Base-by-base conservation (phyloP, 1,139 yeast genomes). In the Protomyces gravidus region DNA sequence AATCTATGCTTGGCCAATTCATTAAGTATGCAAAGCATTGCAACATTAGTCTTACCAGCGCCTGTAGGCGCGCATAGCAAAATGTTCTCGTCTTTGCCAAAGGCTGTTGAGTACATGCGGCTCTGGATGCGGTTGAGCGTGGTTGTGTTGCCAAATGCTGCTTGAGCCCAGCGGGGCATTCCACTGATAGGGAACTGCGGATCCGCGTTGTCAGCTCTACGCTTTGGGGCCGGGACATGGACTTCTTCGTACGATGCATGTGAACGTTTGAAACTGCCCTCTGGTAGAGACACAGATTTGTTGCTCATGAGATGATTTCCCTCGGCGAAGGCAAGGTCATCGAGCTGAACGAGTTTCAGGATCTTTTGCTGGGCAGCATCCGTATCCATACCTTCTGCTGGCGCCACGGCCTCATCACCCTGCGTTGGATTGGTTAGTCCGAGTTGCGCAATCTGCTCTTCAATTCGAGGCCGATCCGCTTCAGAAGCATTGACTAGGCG, bases 21-120 rank as follows among this genome's bases (percentile, higher is more conserved):
- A 59, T 85, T 77, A 23, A 90, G 74, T 5, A 88, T 79, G 0
- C 96, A 76, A 60, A 92, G 73, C 82, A 92, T 79, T 0, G 98
- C 98, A 33, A 90, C 95, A 71, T 92, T 92, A 13, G 98, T 92
- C 70, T 92, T 92, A 75, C 98, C 98, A 2, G 97, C 97, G 73
- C 98, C 98, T 0, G 98, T 92, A 2, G 98, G 98, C 0, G 98
- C 97, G 78, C 97, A 90, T 66, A 92, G 75, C 21, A 92, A 75
- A 52, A 92, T 70, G 66, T 90, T 92, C 17, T 80, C 80, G 67
- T 87, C 94, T 0, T 80, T 73, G 7, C 78, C 71, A 67, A 90
- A 88, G 0, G 95, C 97, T 39, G 75, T 72, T 1, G 95, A 94
- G 66, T 75, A 89, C 0, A 90, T 89, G 65, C 80, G 81, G 1